A percentile compares a stretch with the other conserved stretches of the same genome.
Evolutionary conservation across 164 flowering plant species (phyloP).

Genomic region (Chimonanthus praecox): DNA sequence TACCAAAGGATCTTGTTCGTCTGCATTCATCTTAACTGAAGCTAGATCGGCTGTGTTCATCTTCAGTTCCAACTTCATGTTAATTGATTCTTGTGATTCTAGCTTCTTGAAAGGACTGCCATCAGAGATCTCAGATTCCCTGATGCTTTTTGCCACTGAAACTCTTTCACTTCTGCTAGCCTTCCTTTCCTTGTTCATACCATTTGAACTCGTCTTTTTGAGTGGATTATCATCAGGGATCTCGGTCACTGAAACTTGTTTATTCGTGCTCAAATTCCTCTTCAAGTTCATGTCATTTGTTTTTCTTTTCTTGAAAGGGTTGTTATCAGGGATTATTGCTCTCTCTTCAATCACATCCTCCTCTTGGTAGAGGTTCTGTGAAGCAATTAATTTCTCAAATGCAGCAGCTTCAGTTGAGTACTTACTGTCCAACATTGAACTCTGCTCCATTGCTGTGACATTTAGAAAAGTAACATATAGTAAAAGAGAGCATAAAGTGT

Average conservation of each 20-base stretch:
- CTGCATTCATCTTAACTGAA: conserved; percentile 3
- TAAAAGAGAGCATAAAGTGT: too few species aligned
- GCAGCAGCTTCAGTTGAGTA: conserved; percentile 34
- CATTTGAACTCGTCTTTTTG: too few species aligned
- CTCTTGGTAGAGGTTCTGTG: conserved; percentile 8
- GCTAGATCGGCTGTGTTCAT: too few species aligned
- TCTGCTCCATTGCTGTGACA: conserved; percentile 24
- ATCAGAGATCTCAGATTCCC: background rate
- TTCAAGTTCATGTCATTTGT: conserved; percentile 12
- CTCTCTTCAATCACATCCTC: conserved; percentile 2
- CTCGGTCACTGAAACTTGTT: conserved; percentile 2
- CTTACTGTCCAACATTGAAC: conserved; percentile 15
- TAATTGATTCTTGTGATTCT: conserved; percentile 11
- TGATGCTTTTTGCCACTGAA: background rate
- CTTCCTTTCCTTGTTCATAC: too few species aligned
- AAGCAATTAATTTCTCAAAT: conserved; percentile 34
- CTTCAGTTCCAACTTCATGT: too few species aligned
- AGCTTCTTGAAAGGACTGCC: too few species aligned
- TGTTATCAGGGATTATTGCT: conserved; percentile 40
- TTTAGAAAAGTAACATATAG: background rate
- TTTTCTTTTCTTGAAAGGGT: conserved; percentile 62
- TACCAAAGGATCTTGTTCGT: background rate
- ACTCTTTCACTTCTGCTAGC: too few species aligned
- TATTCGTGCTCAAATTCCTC: background rate
- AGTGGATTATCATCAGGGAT: too few species aligned